Evolutionary conservation across 306 rosid genomes (phyloP), one percentile per base, ranked within the genome.

Genomic region (Echinosophora koreensis): DNA sequence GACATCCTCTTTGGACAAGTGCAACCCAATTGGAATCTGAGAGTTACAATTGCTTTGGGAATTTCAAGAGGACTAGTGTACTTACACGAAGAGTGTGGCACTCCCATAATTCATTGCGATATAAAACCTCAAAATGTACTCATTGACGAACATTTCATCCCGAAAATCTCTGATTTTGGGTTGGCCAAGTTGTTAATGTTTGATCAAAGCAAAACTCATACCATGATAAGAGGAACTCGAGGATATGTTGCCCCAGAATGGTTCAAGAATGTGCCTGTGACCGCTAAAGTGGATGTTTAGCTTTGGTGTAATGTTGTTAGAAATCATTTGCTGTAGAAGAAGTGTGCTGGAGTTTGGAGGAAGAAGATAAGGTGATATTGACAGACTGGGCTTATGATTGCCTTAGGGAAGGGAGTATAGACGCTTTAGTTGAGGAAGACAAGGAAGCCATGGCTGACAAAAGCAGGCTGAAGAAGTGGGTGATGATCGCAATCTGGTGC

Each of bases 181-280:
- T 47, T 86, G 72, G 87, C 89, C 50, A 86, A 86, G 57, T 76
- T 86, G 78, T 57, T 85, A 44, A 37, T 66, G 35, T 73, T 66
- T 3, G 76, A 82, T 47, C 83, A 86, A 5, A 86, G 80, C 9
- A 30, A 56, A 77, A 82, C 89, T 0, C 58, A 50, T 0, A 86
- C 85, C 0, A 77, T 82, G 83, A 80, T 86, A 5, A 78, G 89
- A 51, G 89, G 89, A 77, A 86, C 87, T 0, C 27, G 73, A 32
- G 89, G 87, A 34, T 83, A 86, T 39, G 89, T 86, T 8, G 85
- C 89, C 50, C 89, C 82, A 9, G 87, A 83, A 44, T 86, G 89
- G 89, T 86, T 86, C 70, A 86, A 81, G 71, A 86, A 77, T 73
- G 80, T 83, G 39, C 74, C 82, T 0, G 84, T 83, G 63, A 86